Evolutionary conservation across 2,329 filamentous ascomycete genomes (phyloP), one percentile per base, ranked within the genome.

Genomic region (Stromatinia cepivora): DNA sequence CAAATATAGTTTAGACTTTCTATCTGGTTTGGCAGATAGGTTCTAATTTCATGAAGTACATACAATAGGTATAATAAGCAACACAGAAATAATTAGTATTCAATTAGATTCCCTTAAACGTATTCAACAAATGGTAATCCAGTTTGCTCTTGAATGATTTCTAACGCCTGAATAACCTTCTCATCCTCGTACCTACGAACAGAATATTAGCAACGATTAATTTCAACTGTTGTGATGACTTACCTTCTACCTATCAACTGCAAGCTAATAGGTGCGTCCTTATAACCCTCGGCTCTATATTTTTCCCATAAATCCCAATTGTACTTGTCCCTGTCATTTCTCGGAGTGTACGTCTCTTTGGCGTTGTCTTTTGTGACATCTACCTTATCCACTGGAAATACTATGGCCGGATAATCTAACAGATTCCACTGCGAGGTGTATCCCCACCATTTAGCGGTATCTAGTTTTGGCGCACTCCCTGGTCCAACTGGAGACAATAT

Each of bases 351-450:
- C 8, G 74, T 72, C 69, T 69, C 74, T 67, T 68, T 71, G 36
- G 54, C 75, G 66, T 1, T 73, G 70, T 71, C 72, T 71, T 79
- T 77, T 48, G 65, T 70, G 9, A 75, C 67, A 72, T 79, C 72
- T 46, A 80, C 74, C 66, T 75, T 77, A 25, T 78, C 79, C 2
- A 85, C 86, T 0, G 89, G 89, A 75, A 92, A 90, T 0, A 87
- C 82, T 2, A 85, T 77, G 13, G 82, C 84, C 0, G 89, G 87
- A 76, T 90, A 90, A 76, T 92, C 88, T 1, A 92, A 82, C 54
- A 91, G 74, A 75, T 92, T 92, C 88, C 88, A 92, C 71, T 88
- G 84, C 0, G 84, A 80, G 0, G 88, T 90, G 73, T 92, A 92
- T 1, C 84, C 84, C 88, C 88, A 92, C 81, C 76, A 90, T 75